Base-by-base conservation (phyloP, 441 rosid genomes). In the Croton setiger region DNA sequence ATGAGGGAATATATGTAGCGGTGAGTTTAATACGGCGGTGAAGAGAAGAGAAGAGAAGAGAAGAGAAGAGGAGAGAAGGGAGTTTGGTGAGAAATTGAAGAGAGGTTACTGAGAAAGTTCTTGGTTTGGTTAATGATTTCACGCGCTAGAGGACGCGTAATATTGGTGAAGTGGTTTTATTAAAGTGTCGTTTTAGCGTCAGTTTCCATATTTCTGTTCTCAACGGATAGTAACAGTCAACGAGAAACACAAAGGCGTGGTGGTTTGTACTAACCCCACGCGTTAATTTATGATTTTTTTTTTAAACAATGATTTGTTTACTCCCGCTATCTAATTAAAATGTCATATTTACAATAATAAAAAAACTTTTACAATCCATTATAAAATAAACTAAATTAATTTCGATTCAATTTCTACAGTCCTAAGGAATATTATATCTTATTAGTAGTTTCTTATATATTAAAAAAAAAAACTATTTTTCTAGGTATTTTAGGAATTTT, bases 111-210 rank as follows among this genome's bases (percentile, higher is more conserved):
- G 21, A 8, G 70, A 67, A 67, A 35, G 41, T 55, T 67, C 68
- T 54, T 27, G 66, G 54, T 39, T 6, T 2, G 17, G 4, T 63
- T n/a, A 48, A 60, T 9, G 18, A 11, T 4, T 11, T 0, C 18
- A 62, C 65, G 65, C 65, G 52, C 65, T 62, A 0, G n/a, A 1
- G 31, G 21, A 48, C 45, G 54, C 68, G 57, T 64, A 35, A 52
- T 37, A 41, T 13, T 13, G 36, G 27, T 12, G 10, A 4, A 7
- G 5, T 4, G 14, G 33, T 43, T 35, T 18, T 17, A 23, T 55
- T 51, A 51, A 51, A 20, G 6, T 49, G 57, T 21, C 57, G 1
- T 53, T 53, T 20, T 53, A 21, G 33, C 31, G 57, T 53, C 5
- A 21, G 57, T 23, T 53, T 53, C 21, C 10, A 10, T 53, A n/a